Evolutionary conservation across 108 stramenopile species (phyloP).

Genomic region (Halocafeteria seosinensis): DNA sequence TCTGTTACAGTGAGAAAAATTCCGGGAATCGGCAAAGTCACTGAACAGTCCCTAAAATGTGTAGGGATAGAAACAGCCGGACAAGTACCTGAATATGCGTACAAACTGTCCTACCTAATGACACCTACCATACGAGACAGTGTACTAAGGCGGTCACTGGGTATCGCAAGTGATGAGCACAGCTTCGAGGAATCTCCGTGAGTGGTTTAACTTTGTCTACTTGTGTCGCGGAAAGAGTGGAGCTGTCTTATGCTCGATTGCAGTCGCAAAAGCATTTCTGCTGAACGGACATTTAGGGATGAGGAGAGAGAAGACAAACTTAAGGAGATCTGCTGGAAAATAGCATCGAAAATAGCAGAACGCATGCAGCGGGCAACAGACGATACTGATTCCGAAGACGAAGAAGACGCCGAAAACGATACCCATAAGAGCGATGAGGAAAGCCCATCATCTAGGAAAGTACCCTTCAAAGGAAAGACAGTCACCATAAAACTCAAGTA

Average conservation of each 20-base stretch:
- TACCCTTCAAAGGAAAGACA: neutral
- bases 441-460: neutral
- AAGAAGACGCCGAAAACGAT: neutral
- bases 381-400: neutral
- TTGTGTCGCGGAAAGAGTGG: too few species aligned
- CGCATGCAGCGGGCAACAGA: neutral
- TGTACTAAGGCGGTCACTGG: conserved; percentile 52
- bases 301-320: conserved; percentile 39
- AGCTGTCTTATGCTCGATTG: too few species aligned
- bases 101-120: conserved; percentile 44
- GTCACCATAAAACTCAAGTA: conserved; percentile 10
- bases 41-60: conserved; percentile 55
- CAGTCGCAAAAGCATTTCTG: conserved; percentile 69
- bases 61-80: conserved; percentile 53
- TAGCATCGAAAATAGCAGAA: neutral
- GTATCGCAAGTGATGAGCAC: conserved; percentile 26
- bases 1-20: conserved; percentile 56
- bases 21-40: conserved; percentile 74
- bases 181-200: conserved; percentile 9
- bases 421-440: neutral
- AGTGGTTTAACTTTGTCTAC: too few species aligned
- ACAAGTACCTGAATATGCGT: conserved; percentile 55
- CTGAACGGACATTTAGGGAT: conserved; percentile 67
- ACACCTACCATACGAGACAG: conserved; percentile 42
- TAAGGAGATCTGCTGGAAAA: conserved; percentile 22